These are phyloP conservation scores for Tetrahymena borealis DNA, from an alignment of 73 alveolate genomes.

Conservation along the genomic window DNA sequence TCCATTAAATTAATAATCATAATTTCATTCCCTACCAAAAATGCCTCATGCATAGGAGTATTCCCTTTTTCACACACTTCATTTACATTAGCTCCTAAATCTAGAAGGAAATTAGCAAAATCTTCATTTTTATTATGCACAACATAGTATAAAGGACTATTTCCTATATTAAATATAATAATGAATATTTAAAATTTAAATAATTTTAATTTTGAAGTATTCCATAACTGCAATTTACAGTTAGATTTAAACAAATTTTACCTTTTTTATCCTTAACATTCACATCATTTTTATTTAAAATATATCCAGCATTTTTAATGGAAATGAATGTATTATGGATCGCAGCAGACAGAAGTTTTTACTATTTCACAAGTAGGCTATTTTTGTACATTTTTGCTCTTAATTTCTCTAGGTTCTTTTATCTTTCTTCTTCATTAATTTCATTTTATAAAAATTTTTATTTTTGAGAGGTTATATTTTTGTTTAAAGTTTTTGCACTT, in stretches of 20 bases:
- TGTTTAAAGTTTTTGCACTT: neutral
- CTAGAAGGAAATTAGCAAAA: neutral
- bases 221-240: neutral
- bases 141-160: neutral
- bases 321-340: neutral
- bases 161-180: neutral
- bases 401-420: neutral
- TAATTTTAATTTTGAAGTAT: neutral
- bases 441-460: neutral
- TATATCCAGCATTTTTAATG: neutral
- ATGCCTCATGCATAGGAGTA: neutral
- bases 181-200: neutral
- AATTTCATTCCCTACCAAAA: neutral
- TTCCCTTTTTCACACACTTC: neutral
- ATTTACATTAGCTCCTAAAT: neutral
- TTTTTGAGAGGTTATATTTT: neutral
- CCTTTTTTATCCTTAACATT: neutral
- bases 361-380: neutral
- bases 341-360: neutral
- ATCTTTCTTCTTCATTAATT: neutral
- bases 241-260: neutral
- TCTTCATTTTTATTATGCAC: neutral
- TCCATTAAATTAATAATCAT: neutral
- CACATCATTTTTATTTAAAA: neutral
- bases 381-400: neutral